These are phyloP conservation scores for Noccaea bulbosa DNA, from an alignment of 345 rosid species.

Conservation along the genomic window DNA sequence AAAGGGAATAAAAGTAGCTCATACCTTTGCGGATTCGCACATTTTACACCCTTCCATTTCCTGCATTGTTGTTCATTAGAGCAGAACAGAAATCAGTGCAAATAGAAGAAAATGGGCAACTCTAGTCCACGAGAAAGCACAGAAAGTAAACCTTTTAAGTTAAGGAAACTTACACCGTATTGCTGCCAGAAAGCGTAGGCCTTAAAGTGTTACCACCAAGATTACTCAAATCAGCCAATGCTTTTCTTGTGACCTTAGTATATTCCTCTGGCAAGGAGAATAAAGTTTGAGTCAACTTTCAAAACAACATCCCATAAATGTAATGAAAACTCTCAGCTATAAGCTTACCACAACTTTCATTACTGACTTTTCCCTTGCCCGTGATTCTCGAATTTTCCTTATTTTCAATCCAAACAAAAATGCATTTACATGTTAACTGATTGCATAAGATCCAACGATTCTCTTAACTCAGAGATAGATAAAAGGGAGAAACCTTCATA, in stretches of 20 bases:
- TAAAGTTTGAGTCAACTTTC: conserved; percentile 16
- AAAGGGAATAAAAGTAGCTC: conserved; percentile 17
- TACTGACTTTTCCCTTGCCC: conserved; percentile 52
- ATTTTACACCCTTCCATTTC: conserved; percentile 42
- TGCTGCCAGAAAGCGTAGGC: conserved; percentile 53
- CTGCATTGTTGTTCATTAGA: conserved; percentile 37
- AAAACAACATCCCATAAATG: conserved; percentile 3
- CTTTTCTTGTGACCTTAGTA: conserved; percentile 59
- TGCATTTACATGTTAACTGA: conserved; percentile 6
- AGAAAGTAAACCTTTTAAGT: conserved; percentile 16
- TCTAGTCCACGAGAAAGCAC: neutral
- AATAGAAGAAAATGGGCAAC: neutral
- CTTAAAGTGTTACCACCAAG: conserved; percentile 40
- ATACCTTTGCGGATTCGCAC: conserved; percentile 40
- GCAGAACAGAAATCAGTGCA: conserved; percentile 12
- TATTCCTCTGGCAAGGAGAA: conserved; percentile 47
- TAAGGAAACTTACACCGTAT: conserved; percentile 56
- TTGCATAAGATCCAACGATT: conserved; percentile 10
- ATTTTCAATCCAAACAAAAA: conserved; percentile 31
- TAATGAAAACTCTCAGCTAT: neutral
- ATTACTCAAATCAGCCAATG: conserved; percentile 81
- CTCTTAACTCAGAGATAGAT: conserved; percentile 2
- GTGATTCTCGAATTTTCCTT: conserved; percentile 47
- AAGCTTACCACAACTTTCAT: conserved; percentile 49
- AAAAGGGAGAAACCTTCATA: conserved; percentile 51